Conservation (phyloP, 495 filamentous ascomycete species). For the Penicillium cosmopolitanum region DNA sequence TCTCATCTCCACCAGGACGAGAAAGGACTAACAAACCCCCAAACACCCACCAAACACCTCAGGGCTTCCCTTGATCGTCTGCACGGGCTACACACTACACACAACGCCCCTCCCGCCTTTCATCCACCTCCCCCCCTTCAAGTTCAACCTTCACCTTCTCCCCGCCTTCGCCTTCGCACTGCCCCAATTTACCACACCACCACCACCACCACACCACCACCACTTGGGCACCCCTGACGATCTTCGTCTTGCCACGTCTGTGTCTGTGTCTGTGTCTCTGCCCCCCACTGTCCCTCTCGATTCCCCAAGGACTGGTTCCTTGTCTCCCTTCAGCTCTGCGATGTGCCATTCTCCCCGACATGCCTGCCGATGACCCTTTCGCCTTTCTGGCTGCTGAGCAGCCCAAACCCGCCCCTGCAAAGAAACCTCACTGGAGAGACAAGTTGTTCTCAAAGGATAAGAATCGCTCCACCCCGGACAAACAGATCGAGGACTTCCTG, state of each 20-base stretch:
- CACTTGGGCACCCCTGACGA: slow-evolving; percentile 11
- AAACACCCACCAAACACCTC: too few relatives aligned
- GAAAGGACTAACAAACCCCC: background rate
- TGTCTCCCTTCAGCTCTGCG: slow-evolving; percentile 3
- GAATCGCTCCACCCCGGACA: slow-evolving; percentile 35
- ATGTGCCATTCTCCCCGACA: slow-evolving; percentile 18
- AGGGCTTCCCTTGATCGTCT: background rate
- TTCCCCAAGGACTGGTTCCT: slow-evolving; percentile 8
- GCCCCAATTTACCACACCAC: background rate
- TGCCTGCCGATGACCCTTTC: slow-evolving; percentile 49
- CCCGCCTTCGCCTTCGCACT: slow-evolving; percentile 14
- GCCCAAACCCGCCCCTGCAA: slow-evolving; percentile 34
- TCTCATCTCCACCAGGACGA: slow-evolving; percentile 1
- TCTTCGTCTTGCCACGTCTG: background rate
- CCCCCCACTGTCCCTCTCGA: background rate
- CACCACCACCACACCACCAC: too few relatives aligned
- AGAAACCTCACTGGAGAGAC: slow-evolving; percentile 50
- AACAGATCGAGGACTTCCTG: slow-evolving; percentile 52
- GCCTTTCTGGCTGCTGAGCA: slow-evolving; percentile 41
- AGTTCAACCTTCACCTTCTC: too few relatives aligned
- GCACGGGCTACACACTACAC: background rate
- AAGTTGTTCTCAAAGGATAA: slow-evolving; percentile 55
- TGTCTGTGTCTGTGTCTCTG: too few relatives aligned
- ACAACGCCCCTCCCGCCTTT: background rate
- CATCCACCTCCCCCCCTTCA: too few relatives aligned